Base-by-base conservation (phyloP, 78 protist species). In the Dictyostelium brefeldianum region DNA sequence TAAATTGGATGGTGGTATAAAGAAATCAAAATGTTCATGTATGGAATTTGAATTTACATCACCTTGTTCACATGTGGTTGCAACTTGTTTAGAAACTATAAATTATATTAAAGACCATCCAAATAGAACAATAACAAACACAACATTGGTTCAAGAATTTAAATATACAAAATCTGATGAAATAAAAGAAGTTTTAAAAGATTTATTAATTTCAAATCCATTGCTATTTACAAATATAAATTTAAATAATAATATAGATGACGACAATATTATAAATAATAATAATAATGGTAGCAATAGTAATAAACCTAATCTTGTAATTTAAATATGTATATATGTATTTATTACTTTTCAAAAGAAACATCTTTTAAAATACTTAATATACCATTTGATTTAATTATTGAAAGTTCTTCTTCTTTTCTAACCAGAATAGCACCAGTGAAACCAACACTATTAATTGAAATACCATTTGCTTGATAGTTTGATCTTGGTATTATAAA, bases 361-460 rank as follows among this genome's bases (percentile, higher is more conserved):
- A 85, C 92, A 27, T 85, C 92, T 11, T 46, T 85, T 20, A 85
- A 43, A 4, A 85, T 85, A 85, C 78, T 85, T 70, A 85, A 46
- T 9, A 85, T 85, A 6, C 91, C 92, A 75, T 75, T n/a, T 75
- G 59, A 56, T 62, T 75, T 54, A 18, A 85, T 57, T 10, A 77
- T 85, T 53, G 74, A 75, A 70, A 85, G 41, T 46, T 85, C 92
- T 22, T 75, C 83, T 75, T 85, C 92, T 48, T 75, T 85, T 48
- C 79, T 73, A 6, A 85, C 92, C 20, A 85, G 64, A 36, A 85
- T 50, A 2, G 83, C 70, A 25, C 92, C 92, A 25, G 92, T 85
- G 11, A 75, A 85, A 12, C 92, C 92, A 25, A 85, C 92, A 74
- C 77, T 56, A 41, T 85, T 85, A 11, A 85, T 85, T 46, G 92